Conservation (phyloP, 2,329 filamentous ascomycete genomes). For the Scedosporium boydii region DNA sequence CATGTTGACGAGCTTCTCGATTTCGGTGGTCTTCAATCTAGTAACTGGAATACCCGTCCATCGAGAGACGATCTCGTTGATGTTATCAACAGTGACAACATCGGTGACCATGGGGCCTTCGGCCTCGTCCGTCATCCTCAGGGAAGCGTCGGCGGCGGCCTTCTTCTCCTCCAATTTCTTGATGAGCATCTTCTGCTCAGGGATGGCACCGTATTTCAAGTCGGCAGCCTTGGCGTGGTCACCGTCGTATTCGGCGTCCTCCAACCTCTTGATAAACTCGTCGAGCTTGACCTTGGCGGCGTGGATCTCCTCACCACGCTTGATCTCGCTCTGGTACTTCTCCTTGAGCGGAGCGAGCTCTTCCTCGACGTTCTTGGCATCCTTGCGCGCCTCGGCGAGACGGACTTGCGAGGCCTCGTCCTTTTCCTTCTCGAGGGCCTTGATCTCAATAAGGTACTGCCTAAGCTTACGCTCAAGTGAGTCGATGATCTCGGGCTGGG, state of each 20-base stretch:
- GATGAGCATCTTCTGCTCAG: constrained; percentile 77
- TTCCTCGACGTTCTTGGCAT: constrained; percentile 90
- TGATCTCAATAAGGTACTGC: constrained; percentile 95
- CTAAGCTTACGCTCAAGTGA: constrained; percentile 83
- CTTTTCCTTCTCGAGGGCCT: constrained; percentile 86
- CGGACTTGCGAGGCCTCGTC: constrained; percentile 85
- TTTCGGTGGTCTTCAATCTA: constrained; percentile 86
- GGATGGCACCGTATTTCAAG: constrained; percentile 94
- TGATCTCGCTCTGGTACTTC: constrained; percentile 91
- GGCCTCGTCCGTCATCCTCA: constrained; percentile 47
- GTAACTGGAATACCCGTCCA: constrained; percentile 99
- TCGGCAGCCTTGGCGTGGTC: constrained; percentile 85
- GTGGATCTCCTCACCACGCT: constrained; percentile 83
- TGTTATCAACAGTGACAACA: constrained; percentile 91
- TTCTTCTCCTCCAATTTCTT: constrained; percentile 73
- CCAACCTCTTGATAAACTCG: constrained; percentile 78
- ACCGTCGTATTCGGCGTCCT: constrained; percentile 81
- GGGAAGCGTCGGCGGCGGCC: constrained; percentile 62
- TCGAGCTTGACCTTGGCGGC: constrained; percentile 94
- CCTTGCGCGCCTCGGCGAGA: constrained; percentile 72
- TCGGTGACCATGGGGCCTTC: constrained; percentile 77
- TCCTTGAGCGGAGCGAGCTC: constrained; percentile 85
- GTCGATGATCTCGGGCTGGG: constrained; percentile 91
- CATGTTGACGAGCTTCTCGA: constrained; percentile 98
- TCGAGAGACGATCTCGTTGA: constrained; percentile 94